Base-by-base conservation (phyloP, 495 filamentous ascomycete genomes). In the Platismatia glauca region DNA sequence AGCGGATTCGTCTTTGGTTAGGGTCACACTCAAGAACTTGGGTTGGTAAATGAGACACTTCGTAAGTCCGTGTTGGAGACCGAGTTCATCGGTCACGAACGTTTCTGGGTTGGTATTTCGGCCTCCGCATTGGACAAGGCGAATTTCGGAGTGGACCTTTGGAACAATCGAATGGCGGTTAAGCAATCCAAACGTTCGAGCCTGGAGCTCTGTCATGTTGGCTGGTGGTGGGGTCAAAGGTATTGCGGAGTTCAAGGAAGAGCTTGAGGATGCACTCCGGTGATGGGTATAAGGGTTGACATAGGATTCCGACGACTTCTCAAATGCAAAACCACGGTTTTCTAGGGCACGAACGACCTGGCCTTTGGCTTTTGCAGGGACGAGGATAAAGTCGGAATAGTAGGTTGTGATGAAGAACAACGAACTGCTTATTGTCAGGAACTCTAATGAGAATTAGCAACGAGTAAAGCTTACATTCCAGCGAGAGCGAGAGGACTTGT, bases 321-420 rank as follows among this genome's bases (percentile, higher is more conserved):
- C 86, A 66, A 96, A 93, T 65, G 84, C 81, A 74, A 97, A 97
- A 34, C 91, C 91, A 34, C 86, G 83, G 20, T 82, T 83, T 62
- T 93, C 83, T 18, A 97, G 82, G 0, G 89, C 85, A 56, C 82
- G 78, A 46, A 92, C 84, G 50, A 97, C 93, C 41, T 81, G 83
- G 12, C 77, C 72, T 44, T 88, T 85, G 71, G 84, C 84, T 66
- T 86, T 87, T 44, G 79, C 75, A 7, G 94, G 94, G 7, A 97
- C 90, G 22, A 98, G 79, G 66, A 98, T 95, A 76, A 95, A 98
- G 74, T 98, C 94, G 16, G 89, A 90, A 71, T 95, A 97, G 73
- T 98, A 98, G 29, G 94, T 97, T 1, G 93, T 95, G 70, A 97
- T 95, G 79, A 98, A 97, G 74, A 97, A 97, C 66, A 98, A 95